Percentiles rank a stretch among this genome's conserved stretches.
These are phyloP conservation scores for Corynespora cassiicola DNA, from an alignment of 2,329 filamentous ascomycete species.

Conservation along the genomic window DNA sequence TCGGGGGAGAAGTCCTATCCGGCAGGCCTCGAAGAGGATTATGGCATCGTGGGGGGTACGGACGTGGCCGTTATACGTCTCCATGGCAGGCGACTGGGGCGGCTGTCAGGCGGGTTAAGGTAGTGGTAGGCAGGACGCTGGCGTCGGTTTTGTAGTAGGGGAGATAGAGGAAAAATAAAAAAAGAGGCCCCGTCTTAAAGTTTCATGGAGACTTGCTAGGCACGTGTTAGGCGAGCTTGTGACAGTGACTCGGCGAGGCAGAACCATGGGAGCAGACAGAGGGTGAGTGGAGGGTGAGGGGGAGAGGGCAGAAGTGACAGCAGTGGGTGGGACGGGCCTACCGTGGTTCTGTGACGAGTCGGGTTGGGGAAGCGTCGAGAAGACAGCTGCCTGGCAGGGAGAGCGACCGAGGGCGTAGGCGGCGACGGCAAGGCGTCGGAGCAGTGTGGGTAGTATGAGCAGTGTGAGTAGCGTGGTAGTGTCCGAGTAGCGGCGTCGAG, in stretches of 20 bases:
- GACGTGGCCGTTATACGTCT: slow-evolving; percentile 95
- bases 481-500: too few species aligned
- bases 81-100: too few species aligned
- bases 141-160: background rate
- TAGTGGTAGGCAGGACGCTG: too few species aligned
- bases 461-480: too few species aligned
- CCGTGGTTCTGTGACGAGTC: too few species aligned
- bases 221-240: slow-evolving; percentile 19
- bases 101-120: too few species aligned
- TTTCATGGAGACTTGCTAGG: slow-evolving; percentile 14
- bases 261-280: background rate
- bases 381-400: too few species aligned
- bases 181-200: slow-evolving; percentile 6
- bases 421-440: slow-evolving; percentile 10
- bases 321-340: slow-evolving; percentile 1
- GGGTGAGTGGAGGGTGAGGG: slow-evolving; percentile 3
- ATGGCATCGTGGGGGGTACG: slow-evolving; percentile 97
- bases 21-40: slow-evolving; percentile 96
- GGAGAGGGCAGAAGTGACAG: background rate
- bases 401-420: slow-evolving; percentile 13
- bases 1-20: slow-evolving; percentile 84
- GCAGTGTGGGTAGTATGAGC: too few species aligned
- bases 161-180: background rate
- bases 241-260: slow-evolving; percentile 14
- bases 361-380: too few species aligned